Evolutionary conservation across 1,284 basidiomycete genomes (phyloP), one percentile per base, ranked within the genome.

Genomic region (Moesziomyces aphidis): DNA sequence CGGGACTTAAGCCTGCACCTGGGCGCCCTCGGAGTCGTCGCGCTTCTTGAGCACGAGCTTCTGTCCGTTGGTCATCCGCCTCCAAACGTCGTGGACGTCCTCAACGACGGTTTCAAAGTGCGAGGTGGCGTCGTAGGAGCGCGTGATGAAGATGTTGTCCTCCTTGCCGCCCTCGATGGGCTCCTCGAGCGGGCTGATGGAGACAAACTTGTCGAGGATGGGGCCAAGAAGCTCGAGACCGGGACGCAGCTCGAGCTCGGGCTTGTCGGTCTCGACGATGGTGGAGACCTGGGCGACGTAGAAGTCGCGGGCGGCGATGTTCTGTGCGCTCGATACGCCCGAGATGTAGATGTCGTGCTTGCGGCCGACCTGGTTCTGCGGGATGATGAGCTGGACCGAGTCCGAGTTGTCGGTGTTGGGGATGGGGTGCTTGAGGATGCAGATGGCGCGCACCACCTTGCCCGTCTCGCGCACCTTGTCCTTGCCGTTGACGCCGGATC

Each of bases 271-370:
- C 88, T 99, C 97, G 56, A 99, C 96, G 78, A 99, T 93, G 34
- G 97, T 99, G 76, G 95, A 97, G 74, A 99, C 97, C 78, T 98
- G 98, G 34, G 95, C 97, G 77, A 99, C 90, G 86, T 95, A 95
- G 73, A 97, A 87, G 83, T 95, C 94, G 86, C 94, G 93, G 7
- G 96, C 93, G 77, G 94, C 96, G 75, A 99, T 95, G 81, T 97
- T 97, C 88, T 99, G 97, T 17, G 95, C 94, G 36, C 92, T 90
- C 3, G 96, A 99, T 50, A 99, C 95, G 88, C 93, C 92, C 9
- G 97, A 95, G 81, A 99, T 92, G 88, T 99, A 99, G 85, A 99
- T 99, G 87, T 99, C 96, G 85, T 99, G 94, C 87, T 92, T 91
- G 78, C 97, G 88, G 76, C 89, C 89, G 73, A 99, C 95, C 87